Evolutionary conservation across 2,329 filamentous ascomycete species (phyloP), one percentile per base, ranked within the genome.

Genomic region (Aphanoascus verrucosus): DNA sequence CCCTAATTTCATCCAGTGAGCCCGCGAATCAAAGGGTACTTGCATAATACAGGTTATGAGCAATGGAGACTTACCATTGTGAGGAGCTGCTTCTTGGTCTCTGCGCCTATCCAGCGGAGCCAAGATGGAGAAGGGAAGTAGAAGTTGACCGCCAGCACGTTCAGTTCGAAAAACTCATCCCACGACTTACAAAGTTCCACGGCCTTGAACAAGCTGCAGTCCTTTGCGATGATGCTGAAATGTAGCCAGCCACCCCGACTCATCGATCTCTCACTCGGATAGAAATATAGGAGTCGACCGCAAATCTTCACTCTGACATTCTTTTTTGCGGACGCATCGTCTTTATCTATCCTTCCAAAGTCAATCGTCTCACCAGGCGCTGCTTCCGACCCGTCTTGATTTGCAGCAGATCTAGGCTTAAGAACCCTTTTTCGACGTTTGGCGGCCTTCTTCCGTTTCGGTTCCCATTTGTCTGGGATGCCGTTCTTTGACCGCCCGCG

Each of bases 111-210:
- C 23, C 45, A 45, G 5, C 35, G 41, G 14, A 65, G 62, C 73
- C 73, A 77, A 55, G 73, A 72, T 11, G 69, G 65, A 1, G 69
- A 70, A 0, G 74, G 75, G 47, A 77, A 77, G 57, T 72, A 77
- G 43, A 72, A 65, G 63, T 72, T 73, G 8, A 67, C 55, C 6
- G 71, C 68, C 2, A 77, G 65, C 40, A 72, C 69, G 53, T 72
- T 74, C 17, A 77, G 61, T 57, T 76, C 70, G 52, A 69, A 75
- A 58, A 77, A 74, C 58, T 77, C 75, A 40, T 74, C 70, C 74
- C 74, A 77, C 59, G 74, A 73, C 23, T 73, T 69, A 57, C 74
- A 77, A 9, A 77, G 66, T n/a, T 68, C 61, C 19, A 75, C 67
- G 2, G 72, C 74, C 42, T 75, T 67, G 45, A 67, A 65, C 3